Evolutionary conservation across 73 alveolate species (phyloP).

Genomic region (Paramecium caudatum): DNA sequence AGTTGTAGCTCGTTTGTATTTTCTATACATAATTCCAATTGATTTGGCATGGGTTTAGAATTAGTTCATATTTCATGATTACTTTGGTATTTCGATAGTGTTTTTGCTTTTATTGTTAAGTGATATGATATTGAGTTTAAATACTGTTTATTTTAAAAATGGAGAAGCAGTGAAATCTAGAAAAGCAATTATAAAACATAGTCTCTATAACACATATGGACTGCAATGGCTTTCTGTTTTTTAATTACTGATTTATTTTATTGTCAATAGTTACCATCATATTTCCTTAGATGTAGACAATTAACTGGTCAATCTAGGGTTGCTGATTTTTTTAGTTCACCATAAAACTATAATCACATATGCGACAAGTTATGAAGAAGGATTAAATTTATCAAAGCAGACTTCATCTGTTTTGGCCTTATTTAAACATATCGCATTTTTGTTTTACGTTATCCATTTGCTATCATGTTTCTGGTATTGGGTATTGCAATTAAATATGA

Average conservation of each 20-base stretch:
- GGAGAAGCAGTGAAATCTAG: conserved; percentile 32
- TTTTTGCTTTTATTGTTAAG: not conserved
- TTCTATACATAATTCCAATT: conserved; percentile 52
- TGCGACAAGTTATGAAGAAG: conserved; percentile 34
- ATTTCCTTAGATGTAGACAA: not conserved
- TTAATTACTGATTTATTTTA: not conserved
- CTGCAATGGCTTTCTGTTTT: conserved; percentile 20
- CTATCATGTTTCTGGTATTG: conserved; percentile 60
- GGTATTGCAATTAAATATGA: not conserved
- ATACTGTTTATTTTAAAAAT: conserved; percentile 37
- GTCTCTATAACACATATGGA: conserved; percentile 5
- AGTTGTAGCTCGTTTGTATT: conserved; percentile 26
- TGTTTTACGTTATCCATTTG: conserved; percentile 50
- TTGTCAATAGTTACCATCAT: not conserved
- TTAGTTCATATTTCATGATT: not conserved
- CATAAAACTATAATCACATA: conserved; percentile 34
- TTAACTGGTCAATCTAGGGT: not conserved
- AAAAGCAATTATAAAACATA: not conserved
- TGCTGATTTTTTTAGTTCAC: conserved; percentile 36
- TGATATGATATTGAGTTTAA: conserved; percentile 17
- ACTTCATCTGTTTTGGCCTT: conserved; percentile 15
- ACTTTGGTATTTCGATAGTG: not conserved
- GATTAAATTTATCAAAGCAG: conserved; percentile 6
- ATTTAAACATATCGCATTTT: not conserved
- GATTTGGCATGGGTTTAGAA: conserved; percentile 60